phyloP scores from a whole-genome alignment of 768 basidiomycete genomes.

The Plicaturopsis crispa region DNA sequence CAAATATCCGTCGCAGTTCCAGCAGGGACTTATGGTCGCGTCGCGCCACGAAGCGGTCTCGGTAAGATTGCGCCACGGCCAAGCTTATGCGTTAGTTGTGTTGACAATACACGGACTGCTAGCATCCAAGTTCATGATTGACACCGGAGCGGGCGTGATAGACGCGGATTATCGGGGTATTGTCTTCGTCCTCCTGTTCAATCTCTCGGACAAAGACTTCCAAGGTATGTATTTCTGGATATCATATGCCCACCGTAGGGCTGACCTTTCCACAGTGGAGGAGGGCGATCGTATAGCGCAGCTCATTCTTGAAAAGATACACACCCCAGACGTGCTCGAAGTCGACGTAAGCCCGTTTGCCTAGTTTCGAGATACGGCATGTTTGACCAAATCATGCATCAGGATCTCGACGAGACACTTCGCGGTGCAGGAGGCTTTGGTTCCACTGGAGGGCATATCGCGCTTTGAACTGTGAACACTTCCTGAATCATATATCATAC shows the following conservation, averaged over 20 bases:
- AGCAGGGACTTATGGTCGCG: conserved; percentile 88
- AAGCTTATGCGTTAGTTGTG: no score
- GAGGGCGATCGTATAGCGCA: conserved; percentile 96
- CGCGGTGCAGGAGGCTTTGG: conserved; percentile 89
- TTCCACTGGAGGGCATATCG: conserved; percentile 81
- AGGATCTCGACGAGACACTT: conserved; percentile 82
- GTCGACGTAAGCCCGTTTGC: conserved; percentile 55
- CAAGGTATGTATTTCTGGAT: conserved; percentile 40
- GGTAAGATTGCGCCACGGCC: no score
- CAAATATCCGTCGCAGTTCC: conserved; percentile 94
- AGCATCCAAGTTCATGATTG: conserved; percentile 98
- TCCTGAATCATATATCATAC: no score
- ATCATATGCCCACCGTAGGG: neutral
- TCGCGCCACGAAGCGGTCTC: conserved; percentile 92
- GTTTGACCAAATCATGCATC: conserved; percentile 3
- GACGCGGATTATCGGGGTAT: conserved; percentile 95
- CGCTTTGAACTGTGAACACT: conserved; percentile 24
- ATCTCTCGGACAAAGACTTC: conserved; percentile 86
- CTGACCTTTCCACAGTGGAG: conserved; percentile 45
- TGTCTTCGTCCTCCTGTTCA: conserved; percentile 89
- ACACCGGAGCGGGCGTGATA: conserved; percentile 95
- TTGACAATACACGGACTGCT: conserved; percentile 1
- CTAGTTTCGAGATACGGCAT: neutral
- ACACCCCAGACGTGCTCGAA: conserved; percentile 78
- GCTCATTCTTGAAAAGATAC: conserved; percentile 86